Percentiles rank a stretch among this genome's conserved stretches.
These are phyloP conservation scores for Solidago caesia DNA, from an alignment of 129 eudicot genomes.

Conservation along the genomic window DNA sequence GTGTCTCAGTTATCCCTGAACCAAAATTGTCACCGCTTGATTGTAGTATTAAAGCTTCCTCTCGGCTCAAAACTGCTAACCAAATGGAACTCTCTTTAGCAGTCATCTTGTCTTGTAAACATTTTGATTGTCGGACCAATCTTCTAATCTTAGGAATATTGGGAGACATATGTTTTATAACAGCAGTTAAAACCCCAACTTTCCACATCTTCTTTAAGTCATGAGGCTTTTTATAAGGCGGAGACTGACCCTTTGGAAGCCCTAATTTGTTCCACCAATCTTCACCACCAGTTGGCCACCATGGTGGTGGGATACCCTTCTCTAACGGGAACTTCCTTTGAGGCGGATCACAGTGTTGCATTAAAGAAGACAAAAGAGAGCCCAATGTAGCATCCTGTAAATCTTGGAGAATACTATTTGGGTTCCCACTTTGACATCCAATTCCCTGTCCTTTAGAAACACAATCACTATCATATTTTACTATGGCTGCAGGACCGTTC, in stretches of 20 bases:
- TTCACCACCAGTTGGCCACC: slow-evolving; percentile 94
- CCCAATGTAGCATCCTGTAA: slow-evolving; percentile 97
- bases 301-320: slow-evolving; percentile 85
- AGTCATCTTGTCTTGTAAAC: slow-evolving; percentile 17
- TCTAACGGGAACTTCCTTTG: slow-evolving; percentile 86
- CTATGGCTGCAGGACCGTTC: slow-evolving; percentile 85
- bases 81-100: slow-evolving; percentile 44
- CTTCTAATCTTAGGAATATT: slow-evolving; percentile 79
- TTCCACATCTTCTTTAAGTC: slow-evolving; percentile 95
- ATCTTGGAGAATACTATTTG: slow-evolving; percentile 60
- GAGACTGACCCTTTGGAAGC: slow-evolving; percentile 64
- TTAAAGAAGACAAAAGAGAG: slow-evolving; percentile 78
- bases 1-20: slow-evolving; percentile 60
- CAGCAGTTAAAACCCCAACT: slow-evolving; percentile 90
- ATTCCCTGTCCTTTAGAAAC: slow-evolving; percentile 35
- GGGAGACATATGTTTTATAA: slow-evolving; percentile 96
- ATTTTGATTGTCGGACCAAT: slow-evolving; percentile 34
- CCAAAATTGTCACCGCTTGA: slow-evolving; percentile 67
- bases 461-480: slow-evolving; percentile 61
- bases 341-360: slow-evolving; percentile 43
- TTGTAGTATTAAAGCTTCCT: slow-evolving; percentile 59
- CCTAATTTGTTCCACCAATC: slow-evolving; percentile 83
- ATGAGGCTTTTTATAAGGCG: slow-evolving; percentile 94
- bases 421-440: slow-evolving; percentile 43
- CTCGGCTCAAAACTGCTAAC: slow-evolving; percentile 75